phyloP scores from a whole-genome alignment of 495 filamentous ascomycete genomes.

The Glarea lozoyensis region DNA sequence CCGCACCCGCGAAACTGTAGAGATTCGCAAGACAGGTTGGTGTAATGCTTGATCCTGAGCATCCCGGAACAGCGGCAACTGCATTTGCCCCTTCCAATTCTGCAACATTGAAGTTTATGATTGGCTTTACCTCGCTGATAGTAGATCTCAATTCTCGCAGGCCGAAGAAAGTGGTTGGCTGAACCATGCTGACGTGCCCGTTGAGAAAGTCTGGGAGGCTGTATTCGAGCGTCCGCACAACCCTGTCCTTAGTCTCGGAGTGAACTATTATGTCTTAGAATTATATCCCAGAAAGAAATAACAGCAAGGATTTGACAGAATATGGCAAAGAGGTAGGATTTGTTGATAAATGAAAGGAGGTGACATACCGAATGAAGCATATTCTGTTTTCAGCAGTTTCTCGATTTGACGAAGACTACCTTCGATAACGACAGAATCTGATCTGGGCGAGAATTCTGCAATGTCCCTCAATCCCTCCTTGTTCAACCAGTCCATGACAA shows the following conservation, averaged over 20 bases:
- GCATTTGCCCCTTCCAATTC: neutral
- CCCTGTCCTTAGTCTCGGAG: conserved; percentile 1
- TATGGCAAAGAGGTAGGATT: neutral
- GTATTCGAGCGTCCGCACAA: conserved; percentile 34
- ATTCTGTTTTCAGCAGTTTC: conserved; percentile 17
- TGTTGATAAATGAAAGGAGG: neutral
- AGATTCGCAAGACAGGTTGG: conserved; percentile 19
- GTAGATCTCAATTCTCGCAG: conserved; percentile 14
- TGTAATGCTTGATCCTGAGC: conserved; percentile 12
- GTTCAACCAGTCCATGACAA: conserved; percentile 18
- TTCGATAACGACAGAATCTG: conserved; percentile 15
- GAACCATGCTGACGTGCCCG: conserved; percentile 51
- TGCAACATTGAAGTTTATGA: conserved; percentile 1
- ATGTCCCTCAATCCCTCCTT: conserved; percentile 7
- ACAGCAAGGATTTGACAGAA: neutral
- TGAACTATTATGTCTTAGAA: conserved; percentile 4
- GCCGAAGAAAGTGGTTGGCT: conserved; percentile 60
- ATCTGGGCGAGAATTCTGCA: conserved; percentile 9
- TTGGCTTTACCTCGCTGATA: conserved; percentile 1
- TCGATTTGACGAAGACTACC: conserved; percentile 15
- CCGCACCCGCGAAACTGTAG: conserved; percentile 14
- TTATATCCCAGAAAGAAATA: neutral
- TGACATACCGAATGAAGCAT: conserved; percentile 10
- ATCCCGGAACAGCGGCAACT: conserved; percentile 9
- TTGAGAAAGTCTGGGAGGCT: conserved; percentile 44